Evolutionary conservation across 1,139 yeast species (phyloP), one percentile per base, ranked within the genome.

Genomic region (Zygosaccharomyces pseudobailii): DNA sequence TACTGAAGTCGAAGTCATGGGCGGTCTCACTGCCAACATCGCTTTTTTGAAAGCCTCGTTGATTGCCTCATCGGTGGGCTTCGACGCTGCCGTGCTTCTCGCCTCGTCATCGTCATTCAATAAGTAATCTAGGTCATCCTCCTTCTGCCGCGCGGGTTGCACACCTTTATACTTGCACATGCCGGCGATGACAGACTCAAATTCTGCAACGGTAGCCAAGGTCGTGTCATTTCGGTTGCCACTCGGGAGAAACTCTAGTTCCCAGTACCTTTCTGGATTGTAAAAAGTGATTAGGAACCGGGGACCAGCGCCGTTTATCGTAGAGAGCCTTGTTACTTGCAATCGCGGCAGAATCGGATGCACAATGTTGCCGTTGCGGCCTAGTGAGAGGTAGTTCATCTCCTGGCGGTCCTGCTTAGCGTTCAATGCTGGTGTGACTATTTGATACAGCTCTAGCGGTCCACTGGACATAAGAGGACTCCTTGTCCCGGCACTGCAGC

Each of bases 271-370:
- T 31, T 58, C 59, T 6, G 67, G 68, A 43, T 62, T 63, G 44
- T 55, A 57, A 28, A 62, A 56, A 3, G 56, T 45, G 4, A 63
- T 55, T 13, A 55, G 48, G 31, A 54, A 53, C 13, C 51, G 45
- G 9, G 27, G 21, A 13, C 32, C 45, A 2, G 35, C 40, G 6
- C 39, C 20, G 17, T 13, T 13, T 13, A 13, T 13, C 9, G 45
- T 40, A 6, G 33, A 37, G 2, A 53, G 33, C 35, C 53, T 55
- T 9, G 57, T 54, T 23, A 65, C 55, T 38, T 56, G 53, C 38
- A 66, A 47, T 46, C 58, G 61, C 5, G 67, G 67, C 36, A 66
- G 49, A 28, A 65, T 55, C 6, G 69, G 68, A 48, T 61, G 66
- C 5, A 66, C 52, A 4, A 65, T 51, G 30, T 58, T 58, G 17